Evolutionary conservation across 352 stramenopile genomes (phyloP).

Genomic region (Stramenopiles sp.): DNA sequence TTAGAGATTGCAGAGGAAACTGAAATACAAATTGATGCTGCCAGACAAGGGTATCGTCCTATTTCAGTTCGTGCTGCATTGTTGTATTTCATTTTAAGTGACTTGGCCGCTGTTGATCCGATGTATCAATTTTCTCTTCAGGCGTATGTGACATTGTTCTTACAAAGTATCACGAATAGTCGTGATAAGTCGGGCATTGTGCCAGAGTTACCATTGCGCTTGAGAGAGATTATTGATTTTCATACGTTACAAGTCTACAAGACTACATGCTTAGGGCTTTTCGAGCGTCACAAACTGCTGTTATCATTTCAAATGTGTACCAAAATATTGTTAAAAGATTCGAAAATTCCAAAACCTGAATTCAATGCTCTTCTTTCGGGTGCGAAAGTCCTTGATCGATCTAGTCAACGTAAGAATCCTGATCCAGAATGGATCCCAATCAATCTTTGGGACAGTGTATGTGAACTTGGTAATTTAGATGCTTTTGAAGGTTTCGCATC

Average conservation of each 20-base stretch:
- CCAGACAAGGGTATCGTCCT: conserved; percentile 54
- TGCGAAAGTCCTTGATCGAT: conserved; percentile 33
- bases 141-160: conserved; percentile 72
- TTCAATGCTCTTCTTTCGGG: conserved; percentile 83
- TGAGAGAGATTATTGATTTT: conserved; percentile 45
- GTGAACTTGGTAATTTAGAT: conserved; percentile 19
- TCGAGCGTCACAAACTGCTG: conserved; percentile 77
- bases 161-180: conserved; percentile 35
- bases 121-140: conserved; percentile 83
- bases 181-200: conserved; percentile 56
- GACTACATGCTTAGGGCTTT: conserved; percentile 74
- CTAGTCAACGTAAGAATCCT: conserved; percentile 30
- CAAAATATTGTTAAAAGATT: conserved; percentile 60
- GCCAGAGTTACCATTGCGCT: conserved; percentile 44
- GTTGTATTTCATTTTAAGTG: conserved; percentile 72
- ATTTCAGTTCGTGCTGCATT: conserved; percentile 65
- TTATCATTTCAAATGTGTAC: conserved; percentile 54
- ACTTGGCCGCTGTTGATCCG: conserved; percentile 62
- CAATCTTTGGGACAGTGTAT: conserved; percentile 34
- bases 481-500: conserved; percentile 24
- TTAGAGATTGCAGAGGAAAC: conserved; percentile 70
- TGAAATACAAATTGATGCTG: conserved; percentile 67
- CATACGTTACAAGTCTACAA: conserved; percentile 77
- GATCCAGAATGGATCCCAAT: conserved; percentile 32
- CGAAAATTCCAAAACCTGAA: conserved; percentile 69